Evolutionary conservation across 2,329 filamentous ascomycete genomes (phyloP).

Genomic region (Graphilbum fragrans): DNA sequence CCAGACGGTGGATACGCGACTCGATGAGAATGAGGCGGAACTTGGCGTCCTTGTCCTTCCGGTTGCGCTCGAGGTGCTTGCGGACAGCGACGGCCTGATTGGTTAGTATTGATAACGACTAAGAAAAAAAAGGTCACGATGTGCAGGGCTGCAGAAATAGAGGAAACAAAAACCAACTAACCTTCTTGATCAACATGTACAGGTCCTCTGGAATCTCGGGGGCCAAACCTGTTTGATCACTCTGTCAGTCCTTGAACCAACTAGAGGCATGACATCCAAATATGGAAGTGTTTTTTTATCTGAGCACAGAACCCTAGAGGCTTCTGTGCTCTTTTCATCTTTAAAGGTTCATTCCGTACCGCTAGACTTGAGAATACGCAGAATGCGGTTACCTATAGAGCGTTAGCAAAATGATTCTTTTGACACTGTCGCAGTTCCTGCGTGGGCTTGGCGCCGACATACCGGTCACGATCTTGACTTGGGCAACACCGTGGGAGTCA

Average conservation of each 20-base stretch:
- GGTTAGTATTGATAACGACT: neutral
- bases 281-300: no score
- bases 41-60: conserved; percentile 99
- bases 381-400: conserved; percentile 94
- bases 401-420: conserved; percentile 7
- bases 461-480: conserved; percentile 97
- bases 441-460: no score
- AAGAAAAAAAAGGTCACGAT: neutral
- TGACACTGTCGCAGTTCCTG: no score
- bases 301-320: no score
- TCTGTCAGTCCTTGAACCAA: conserved; percentile 87
- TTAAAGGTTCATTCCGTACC: conserved; percentile 61
- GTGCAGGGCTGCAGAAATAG: neutral
- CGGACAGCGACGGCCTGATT: conserved; percentile 84
- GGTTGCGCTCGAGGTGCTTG: conserved; percentile 99
- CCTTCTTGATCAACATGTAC: conserved; percentile 99
- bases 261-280: conserved; percentile 69
- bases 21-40: conserved; percentile 99
- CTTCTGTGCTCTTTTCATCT: no score
- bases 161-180: conserved; percentile 23
- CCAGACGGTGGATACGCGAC: conserved; percentile 99
- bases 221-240: conserved; percentile 90
- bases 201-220: conserved; percentile 98
- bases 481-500: conserved; percentile 95
- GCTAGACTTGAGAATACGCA: conserved; percentile 94